These are phyloP conservation scores for Fusarium piperis DNA, from an alignment of 2,329 filamentous ascomycete genomes.

Conservation along the genomic window DNA sequence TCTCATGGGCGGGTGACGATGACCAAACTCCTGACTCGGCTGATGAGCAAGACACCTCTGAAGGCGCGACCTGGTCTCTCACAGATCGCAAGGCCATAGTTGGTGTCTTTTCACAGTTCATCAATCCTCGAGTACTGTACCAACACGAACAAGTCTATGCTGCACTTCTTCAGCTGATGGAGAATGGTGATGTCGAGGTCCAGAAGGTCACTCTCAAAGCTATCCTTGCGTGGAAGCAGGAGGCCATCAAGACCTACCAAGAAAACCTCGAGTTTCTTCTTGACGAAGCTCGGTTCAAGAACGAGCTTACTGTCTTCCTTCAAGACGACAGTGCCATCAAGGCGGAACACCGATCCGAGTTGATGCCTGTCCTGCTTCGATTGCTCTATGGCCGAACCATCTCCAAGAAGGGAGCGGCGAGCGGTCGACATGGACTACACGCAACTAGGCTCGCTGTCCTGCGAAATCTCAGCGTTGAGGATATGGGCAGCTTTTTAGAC, in stretches of 20 bases:
- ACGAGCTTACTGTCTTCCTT: constrained; percentile 91
- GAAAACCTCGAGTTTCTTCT: constrained; percentile 88
- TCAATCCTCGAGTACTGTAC: constrained; percentile 86
- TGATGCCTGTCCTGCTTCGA: constrained; percentile 88
- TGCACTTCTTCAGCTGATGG: constrained; percentile 77
- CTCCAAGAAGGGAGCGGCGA: constrained; percentile 78
- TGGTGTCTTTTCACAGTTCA: constrained; percentile 82
- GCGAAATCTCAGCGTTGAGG: constrained; percentile 76
- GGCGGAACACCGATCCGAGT: constrained; percentile 73
- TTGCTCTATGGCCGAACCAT: constrained; percentile 91
- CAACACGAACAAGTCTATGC: constrained; percentile 79
- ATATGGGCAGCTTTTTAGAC: constrained; percentile 82
- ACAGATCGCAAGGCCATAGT: constrained; percentile 88
- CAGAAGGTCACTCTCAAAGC: constrained; percentile 87
- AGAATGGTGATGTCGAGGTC: constrained; percentile 89
- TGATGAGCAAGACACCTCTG: constrained; percentile 47
- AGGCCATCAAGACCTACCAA: constrained; percentile 78
- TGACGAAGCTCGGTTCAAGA: constrained; percentile 90
- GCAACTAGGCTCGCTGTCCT: constrained; percentile 83
- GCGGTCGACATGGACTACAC: constrained; percentile 82
- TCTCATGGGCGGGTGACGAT: constrained; percentile 77
- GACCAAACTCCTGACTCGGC: constrained; percentile 51
- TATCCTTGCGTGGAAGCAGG: constrained; percentile 88
- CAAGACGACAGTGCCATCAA: constrained; percentile 79
- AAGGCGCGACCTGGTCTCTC: constrained; percentile 69